Evolutionary conservation across 208 protist species (phyloP), one percentile per base, ranked within the genome.

Genomic region (Trypanosoma boissoni): DNA sequence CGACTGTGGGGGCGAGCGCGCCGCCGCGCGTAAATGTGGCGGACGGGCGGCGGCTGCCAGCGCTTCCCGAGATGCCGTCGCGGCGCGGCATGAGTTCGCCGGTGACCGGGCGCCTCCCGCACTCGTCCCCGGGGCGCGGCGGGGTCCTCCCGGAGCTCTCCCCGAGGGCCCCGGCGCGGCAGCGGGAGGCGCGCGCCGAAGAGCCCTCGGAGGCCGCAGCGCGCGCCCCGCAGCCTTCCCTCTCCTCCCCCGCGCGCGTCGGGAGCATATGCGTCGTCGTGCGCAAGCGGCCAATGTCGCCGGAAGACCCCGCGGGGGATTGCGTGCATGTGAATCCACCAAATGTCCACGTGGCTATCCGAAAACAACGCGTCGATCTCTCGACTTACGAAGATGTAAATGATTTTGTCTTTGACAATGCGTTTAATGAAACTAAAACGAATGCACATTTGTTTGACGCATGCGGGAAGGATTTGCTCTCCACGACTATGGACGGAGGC

Each of bases 391-490:
- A 88, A 26, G 90, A 98, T 59, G 78, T 81, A 34, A 97, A 96
- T 53, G 79, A 88, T 31, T 98, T 98, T 73, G 48, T 59, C 21
- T 99, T 99, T 76, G 97, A 99, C 67, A 72, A 83, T 36, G 92
- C 92, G 34, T 98, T 97, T 59, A 78, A 81, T 48, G 76, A 86
- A 18, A 57, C 50, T 27, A 55, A 58, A 16, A 68, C 61, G 50
- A 98, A 98, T 56, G 61, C 78, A 24, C 67, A 91, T 31, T 56
- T 98, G 12, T 98, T 98, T 71, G 42, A 78, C 20, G 55, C 69
- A 5, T 95, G 72, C 21, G 74, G 75, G 14, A 42, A 57, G 36
- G 91, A 93, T 21, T 66, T 99, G 9, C 61, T 98, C 1, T 69
- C 81, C 16, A 80, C 80, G 6, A 84, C 97, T 16, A 83, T 99